These are phyloP conservation scores for Symbiodinium pilosum DNA, from an alignment of 73 alveolate species.

Conservation along the genomic window DNA sequence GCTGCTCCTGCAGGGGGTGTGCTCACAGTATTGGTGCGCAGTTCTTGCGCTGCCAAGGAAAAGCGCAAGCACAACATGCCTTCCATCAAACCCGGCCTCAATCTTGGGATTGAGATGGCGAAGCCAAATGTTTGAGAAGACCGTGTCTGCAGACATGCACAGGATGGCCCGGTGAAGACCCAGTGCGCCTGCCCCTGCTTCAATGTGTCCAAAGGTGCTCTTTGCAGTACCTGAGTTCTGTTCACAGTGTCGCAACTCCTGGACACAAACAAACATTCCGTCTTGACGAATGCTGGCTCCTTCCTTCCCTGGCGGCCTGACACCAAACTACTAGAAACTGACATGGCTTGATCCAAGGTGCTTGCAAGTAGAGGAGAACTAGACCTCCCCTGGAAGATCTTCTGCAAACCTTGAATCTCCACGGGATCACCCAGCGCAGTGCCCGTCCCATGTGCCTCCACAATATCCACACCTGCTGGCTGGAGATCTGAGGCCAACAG, in stretches of 20 bases:
- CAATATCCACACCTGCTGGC: neutral
- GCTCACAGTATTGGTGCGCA: no score
- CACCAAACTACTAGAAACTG: no score
- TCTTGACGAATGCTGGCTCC: neutral
- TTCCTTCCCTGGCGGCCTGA: neutral
- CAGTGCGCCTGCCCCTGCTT: constrained; percentile 15
- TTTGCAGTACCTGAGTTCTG: no score
- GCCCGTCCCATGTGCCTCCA: constrained; percentile 25
- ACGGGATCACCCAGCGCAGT: constrained; percentile 5
- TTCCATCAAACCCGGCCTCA: no score
- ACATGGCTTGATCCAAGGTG: no score
- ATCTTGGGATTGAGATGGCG: no score
- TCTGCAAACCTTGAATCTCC: neutral
- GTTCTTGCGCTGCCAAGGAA: no score
- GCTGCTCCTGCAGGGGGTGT: no score
- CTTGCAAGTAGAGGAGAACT: neutral
- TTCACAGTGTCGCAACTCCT: constrained; percentile 8
- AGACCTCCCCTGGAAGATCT: neutral
- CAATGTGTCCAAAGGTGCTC: constrained; percentile 26
- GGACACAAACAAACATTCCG: neutral
- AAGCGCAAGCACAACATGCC: no score
- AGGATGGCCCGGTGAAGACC: neutral
- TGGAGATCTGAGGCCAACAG: neutral
- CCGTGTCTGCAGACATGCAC: neutral
- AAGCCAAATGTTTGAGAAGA: neutral